These are phyloP conservation scores for Aspergillus campestris DNA, from an alignment of 495 filamentous ascomycete species.

Conservation along the genomic window DNA sequence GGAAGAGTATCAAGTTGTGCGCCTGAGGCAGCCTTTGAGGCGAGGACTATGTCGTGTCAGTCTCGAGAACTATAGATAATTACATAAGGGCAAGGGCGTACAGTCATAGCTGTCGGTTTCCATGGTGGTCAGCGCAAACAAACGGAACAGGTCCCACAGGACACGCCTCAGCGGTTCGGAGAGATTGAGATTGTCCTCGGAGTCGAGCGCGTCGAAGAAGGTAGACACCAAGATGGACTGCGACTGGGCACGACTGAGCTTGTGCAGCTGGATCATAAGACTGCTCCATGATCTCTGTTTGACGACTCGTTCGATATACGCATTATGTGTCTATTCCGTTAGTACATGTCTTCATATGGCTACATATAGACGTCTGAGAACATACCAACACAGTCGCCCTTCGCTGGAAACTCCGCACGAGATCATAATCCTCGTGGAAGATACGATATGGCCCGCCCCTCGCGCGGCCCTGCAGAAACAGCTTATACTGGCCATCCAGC, in stretches of 20 bases:
- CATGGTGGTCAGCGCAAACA: conserved; percentile 38
- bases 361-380: not conserved
- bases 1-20: conserved; percentile 25
- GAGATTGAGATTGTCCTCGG: conserved; percentile 18
- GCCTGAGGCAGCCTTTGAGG: conserved; percentile 25
- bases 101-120: conserved; percentile 27
- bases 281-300: conserved; percentile 38
- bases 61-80: too few species aligned
- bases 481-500: conserved; percentile 15
- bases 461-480: conserved; percentile 5
- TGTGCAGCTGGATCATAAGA: conserved; percentile 37
- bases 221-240: conserved; percentile 36
- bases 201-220: conserved; percentile 28
- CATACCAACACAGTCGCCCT: conserved; percentile 30
- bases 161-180: conserved; percentile 13
- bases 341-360: too few species aligned
- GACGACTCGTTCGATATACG: conserved; percentile 32
- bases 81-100: too few species aligned
- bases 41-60: conserved; percentile 18
- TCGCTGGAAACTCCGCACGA: conserved; percentile 34
- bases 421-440: conserved; percentile 22
- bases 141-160: conserved; percentile 30
- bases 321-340: conserved; percentile 23
- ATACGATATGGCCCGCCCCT: conserved; percentile 4
- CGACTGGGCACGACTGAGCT: conserved; percentile 39